A percentile compares a stretch with the other conserved stretches of the same genome.
phyloP scores from a whole-genome alignment of 1,139 yeast genomes.

The Lodderomyces theae region DNA sequence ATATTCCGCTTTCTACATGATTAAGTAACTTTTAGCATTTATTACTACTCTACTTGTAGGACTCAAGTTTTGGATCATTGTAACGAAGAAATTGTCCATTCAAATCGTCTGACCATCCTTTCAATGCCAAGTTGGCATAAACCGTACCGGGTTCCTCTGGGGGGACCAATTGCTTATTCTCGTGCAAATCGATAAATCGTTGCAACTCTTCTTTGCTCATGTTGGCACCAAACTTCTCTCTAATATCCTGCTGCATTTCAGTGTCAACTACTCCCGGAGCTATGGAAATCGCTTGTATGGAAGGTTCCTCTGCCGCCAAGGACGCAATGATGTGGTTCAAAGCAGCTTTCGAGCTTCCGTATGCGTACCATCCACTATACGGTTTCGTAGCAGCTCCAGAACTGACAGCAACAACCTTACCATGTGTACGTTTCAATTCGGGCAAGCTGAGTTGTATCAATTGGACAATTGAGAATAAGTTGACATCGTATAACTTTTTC shows the following conservation, averaged over 20 bases:
- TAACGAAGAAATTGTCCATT: constrained; percentile 68
- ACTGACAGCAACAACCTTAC: constrained; percentile 70
- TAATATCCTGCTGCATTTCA: constrained; percentile 74
- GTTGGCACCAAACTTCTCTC: constrained; percentile 51
- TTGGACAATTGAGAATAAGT: constrained; percentile 72
- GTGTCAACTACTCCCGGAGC: constrained; percentile 97
- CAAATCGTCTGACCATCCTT: constrained; percentile 51
- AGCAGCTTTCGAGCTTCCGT: constrained; percentile 89
- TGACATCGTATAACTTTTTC: constrained; percentile 68
- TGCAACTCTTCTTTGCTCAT: constrained; percentile 60
- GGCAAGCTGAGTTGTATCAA: constrained; percentile 61
- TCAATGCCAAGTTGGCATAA: constrained; percentile 60
- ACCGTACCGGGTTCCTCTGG: constrained; percentile 72
- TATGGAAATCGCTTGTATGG: constrained; percentile 59
- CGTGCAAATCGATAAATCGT: constrained; percentile 60
- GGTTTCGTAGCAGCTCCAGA: constrained; percentile 75
- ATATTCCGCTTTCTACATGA: too few species aligned
- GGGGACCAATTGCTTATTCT: constrained; percentile 51
- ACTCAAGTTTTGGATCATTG: constrained; percentile 36
- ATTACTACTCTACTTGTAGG: constrained; percentile 8
- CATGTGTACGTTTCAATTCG: constrained; percentile 52
- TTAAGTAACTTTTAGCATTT: too few species aligned
- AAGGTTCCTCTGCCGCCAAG: constrained; percentile 64
- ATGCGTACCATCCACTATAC: constrained; percentile 81
- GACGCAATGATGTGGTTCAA: constrained; percentile 69